Percentiles rank a stretch among this genome's conserved stretches.
Conservation (phyloP, 2,329 filamentous ascomycete genomes). For the Venturia pyrina region DNA sequence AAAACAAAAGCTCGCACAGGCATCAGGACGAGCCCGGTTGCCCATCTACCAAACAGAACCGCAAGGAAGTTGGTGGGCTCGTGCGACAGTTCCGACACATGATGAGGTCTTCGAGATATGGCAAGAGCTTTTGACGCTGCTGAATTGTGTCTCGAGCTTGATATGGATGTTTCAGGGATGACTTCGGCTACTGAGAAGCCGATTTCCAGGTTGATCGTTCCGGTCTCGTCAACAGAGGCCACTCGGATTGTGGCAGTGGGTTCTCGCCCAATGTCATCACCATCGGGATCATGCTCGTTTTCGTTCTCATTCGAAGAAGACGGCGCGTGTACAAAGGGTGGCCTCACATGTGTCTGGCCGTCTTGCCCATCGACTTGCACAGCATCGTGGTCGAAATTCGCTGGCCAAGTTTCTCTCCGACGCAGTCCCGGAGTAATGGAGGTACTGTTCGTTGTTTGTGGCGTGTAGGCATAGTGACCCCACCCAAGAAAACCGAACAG, state of each 20-base stretch:
- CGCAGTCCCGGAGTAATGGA: conserved; percentile 1
- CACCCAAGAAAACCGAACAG: conserved; percentile 4
- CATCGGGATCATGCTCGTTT: neutral
- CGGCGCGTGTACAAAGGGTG: neutral
- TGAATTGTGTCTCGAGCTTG: neutral
- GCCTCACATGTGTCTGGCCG: neutral
- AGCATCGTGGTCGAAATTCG: neutral
- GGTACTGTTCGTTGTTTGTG: neutral
- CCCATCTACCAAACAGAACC: neutral
- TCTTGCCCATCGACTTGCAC: neutral
- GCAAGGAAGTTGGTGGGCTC: conserved; percentile 9
- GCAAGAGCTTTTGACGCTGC: neutral
- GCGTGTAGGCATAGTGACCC: neutral
- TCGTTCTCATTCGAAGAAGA: neutral
- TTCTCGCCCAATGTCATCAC: neutral
- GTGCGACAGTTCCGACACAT: neutral
- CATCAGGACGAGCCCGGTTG: conserved; percentile 1
- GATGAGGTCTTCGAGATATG: conserved; percentile 8
- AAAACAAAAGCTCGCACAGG: conserved; percentile 6
- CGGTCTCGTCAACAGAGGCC: conserved; percentile 8
- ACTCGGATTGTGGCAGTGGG: conserved; percentile 8
- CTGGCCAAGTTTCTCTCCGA: conserved; percentile 9
- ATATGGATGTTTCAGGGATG: neutral
- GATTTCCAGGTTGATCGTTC: conserved; percentile 10
- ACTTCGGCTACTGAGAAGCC: conserved; percentile 3